Percentiles rank a stretch among this genome's conserved stretches.
These are phyloP conservation scores for Actinidia arguta DNA, from an alignment of 179 eudicot genomes.

Conservation along the genomic window DNA sequence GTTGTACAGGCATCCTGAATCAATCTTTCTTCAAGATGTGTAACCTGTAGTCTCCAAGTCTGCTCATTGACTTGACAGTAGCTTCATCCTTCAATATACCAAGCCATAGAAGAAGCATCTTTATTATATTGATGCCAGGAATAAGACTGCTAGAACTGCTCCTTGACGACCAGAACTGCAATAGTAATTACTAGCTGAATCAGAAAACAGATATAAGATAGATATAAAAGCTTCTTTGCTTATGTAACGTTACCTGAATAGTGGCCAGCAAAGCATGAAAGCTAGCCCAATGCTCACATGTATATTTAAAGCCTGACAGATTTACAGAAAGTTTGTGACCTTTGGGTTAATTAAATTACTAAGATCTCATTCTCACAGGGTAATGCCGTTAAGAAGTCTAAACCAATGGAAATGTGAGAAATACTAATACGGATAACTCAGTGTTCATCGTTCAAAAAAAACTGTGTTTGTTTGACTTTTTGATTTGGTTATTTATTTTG, in stretches of 20 bases:
- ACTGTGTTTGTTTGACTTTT: too few relatives aligned
- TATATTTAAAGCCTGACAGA: too few relatives aligned
- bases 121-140: constrained; percentile 80
- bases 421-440: too few relatives aligned
- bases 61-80: constrained; percentile 86
- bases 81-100: constrained; percentile 83
- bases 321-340: too few relatives aligned
- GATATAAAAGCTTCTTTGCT: background rate
- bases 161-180: constrained; percentile 78
- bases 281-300: constrained; percentile 78
- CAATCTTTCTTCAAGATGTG: background rate
- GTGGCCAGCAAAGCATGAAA: constrained; percentile 98
- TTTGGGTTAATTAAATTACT: background rate
- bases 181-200: constrained; percentile 14
- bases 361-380: too few relatives aligned
- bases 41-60: constrained; percentile 86
- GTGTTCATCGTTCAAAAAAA: too few relatives aligned
- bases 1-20: background rate
- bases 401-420: too few relatives aligned
- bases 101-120: constrained; percentile 83
- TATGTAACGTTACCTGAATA: constrained; percentile 70
- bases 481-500: too few relatives aligned
- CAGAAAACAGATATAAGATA: background rate
- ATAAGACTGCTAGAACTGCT: constrained; percentile 73
- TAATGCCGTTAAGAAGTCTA: too few relatives aligned